phyloP scores from a whole-genome alignment of 1,139 yeast genomes.

The Sugiyamaella novakii region DNA sequence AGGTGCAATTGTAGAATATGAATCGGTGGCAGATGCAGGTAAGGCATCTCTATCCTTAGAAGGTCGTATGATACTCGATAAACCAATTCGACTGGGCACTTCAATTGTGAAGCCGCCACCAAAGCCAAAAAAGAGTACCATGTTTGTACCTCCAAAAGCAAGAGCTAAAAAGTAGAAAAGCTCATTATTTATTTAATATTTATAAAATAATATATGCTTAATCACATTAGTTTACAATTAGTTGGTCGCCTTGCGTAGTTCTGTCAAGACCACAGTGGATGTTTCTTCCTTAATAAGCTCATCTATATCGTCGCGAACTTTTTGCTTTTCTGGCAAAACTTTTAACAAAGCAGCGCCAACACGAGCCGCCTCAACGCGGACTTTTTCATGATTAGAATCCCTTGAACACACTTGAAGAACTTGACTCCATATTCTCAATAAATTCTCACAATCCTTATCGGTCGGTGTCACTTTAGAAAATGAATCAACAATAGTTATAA shows the following conservation, averaged over 20 bases:
- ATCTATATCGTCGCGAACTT: slow-evolving; percentile 20
- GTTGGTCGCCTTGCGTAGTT: slow-evolving; percentile 23
- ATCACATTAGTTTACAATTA: not conserved
- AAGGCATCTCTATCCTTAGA: slow-evolving; percentile 55
- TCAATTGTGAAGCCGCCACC: slow-evolving; percentile 13
- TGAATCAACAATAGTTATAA: not conserved
- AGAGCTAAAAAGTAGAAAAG: slow-evolving; percentile 12
- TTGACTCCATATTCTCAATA: slow-evolving; percentile 40
- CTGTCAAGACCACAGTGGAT: slow-evolving; percentile 32
- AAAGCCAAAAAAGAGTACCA: slow-evolving; percentile 22
- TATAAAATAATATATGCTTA: too few species aligned
- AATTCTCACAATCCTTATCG: not conserved
- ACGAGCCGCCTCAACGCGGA: slow-evolving; percentile 54
- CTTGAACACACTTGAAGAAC: slow-evolving; percentile 43
- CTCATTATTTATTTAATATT: slow-evolving; percentile 10
- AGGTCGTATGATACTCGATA: slow-evolving; percentile 47
- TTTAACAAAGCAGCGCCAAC: slow-evolving; percentile 41
- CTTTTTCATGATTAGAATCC: slow-evolving; percentile 60
- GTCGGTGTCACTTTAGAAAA: not conserved
- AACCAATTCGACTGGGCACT: slow-evolving; percentile 33
- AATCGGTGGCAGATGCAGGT: slow-evolving; percentile 55
- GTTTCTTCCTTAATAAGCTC: slow-evolving; percentile 26
- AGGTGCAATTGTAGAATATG: slow-evolving; percentile 59
- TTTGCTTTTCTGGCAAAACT: slow-evolving; percentile 19
- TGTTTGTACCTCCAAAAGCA: slow-evolving; percentile 29